Percentiles rank a stretch among this genome's conserved stretches.
Conservation (phyloP, 495 filamentous ascomycete species). For the Penicillium steckii region DNA sequence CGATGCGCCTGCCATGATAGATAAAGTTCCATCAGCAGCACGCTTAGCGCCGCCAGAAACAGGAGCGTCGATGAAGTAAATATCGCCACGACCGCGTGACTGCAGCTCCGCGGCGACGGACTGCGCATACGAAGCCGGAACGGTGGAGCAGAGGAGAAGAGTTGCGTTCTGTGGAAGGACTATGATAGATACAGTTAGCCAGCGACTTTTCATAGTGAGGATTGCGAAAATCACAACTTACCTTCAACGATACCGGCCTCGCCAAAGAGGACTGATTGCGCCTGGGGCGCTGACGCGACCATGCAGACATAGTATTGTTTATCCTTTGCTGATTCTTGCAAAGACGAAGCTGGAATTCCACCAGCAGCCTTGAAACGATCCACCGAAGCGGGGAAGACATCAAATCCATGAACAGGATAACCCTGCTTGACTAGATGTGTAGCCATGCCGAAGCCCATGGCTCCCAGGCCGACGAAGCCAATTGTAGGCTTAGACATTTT, state of each 20-base stretch:
- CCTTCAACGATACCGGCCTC: constrained; percentile 53
- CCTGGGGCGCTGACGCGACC: constrained; percentile 76
- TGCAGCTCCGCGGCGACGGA: constrained; percentile 56
- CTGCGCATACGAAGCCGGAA: constrained; percentile 64
- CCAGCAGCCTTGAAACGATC: constrained; percentile 66
- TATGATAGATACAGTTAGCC: constrained; percentile 3
- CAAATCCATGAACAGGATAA: constrained; percentile 70
- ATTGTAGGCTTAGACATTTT: constrained; percentile 51
- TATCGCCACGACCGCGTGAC: constrained; percentile 55
- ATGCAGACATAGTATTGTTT: constrained; percentile 69
- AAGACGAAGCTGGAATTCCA: constrained; percentile 59
- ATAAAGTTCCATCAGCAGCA: constrained; percentile 73
- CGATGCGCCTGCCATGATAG: constrained; percentile 73
- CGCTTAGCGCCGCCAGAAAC: constrained; percentile 76
- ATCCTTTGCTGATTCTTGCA: constrained; percentile 60
- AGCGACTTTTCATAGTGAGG: too few relatives aligned
- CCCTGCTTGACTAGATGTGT: constrained; percentile 69
- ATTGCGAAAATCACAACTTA: constrained; percentile 9
- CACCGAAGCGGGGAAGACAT: constrained; percentile 72
- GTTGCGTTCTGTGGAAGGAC: constrained; percentile 56
- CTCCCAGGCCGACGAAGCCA: constrained; percentile 80
- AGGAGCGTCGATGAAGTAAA: constrained; percentile 69
- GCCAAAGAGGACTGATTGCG: constrained; percentile 63
- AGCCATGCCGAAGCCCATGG: constrained; percentile 90
- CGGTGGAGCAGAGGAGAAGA: constrained; percentile 73